These are phyloP conservation scores for Fusarium globosum DNA, from an alignment of 2,329 filamentous ascomycete species.

Conservation along the genomic window DNA sequence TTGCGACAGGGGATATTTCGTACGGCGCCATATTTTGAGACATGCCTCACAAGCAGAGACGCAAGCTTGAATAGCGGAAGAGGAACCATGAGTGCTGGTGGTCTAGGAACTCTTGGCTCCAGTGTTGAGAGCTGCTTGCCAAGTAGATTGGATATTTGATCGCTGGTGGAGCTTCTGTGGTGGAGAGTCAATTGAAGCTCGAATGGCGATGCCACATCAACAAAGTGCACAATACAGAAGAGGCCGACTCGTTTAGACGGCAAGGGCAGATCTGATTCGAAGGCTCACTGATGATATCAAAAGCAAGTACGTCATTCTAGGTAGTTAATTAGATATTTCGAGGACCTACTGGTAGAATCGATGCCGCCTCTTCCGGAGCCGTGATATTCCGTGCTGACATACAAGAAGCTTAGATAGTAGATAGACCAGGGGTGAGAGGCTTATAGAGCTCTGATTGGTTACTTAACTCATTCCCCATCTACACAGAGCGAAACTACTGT, in stretches of 20 bases:
- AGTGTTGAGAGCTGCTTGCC: constrained; percentile 19
- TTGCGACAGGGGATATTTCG: constrained; percentile 44
- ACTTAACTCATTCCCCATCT: neutral
- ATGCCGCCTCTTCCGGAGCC: constrained; percentile 36
- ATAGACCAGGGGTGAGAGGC: constrained; percentile 2
- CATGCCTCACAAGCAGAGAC: constrained; percentile 70
- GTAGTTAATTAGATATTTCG: neutral
- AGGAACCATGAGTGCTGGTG: constrained; percentile 64
- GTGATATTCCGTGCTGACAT: constrained; percentile 38
- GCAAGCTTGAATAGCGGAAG: constrained; percentile 76
- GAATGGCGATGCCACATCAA: neutral
- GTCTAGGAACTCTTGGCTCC: constrained; percentile 36
- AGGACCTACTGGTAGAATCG: neutral
- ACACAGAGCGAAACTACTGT: neutral
- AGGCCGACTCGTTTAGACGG: neutral
- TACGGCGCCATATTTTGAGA: constrained; percentile 77
- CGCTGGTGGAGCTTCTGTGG: constrained; percentile 28
- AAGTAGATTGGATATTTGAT: constrained; percentile 19
- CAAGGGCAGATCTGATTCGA: neutral
- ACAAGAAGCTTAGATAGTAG: neutral
- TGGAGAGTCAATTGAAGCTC: constrained; percentile 19
- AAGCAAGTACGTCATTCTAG: neutral
- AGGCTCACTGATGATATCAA: neutral
- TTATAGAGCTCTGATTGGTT: constrained; percentile 19
- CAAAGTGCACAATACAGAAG: neutral